A percentile compares a stretch with the other conserved stretches of the same genome.
These are phyloP conservation scores for Pseudonitzschia multistriata DNA, from an alignment of 108 stramenopile genomes.

Conservation along the genomic window DNA sequence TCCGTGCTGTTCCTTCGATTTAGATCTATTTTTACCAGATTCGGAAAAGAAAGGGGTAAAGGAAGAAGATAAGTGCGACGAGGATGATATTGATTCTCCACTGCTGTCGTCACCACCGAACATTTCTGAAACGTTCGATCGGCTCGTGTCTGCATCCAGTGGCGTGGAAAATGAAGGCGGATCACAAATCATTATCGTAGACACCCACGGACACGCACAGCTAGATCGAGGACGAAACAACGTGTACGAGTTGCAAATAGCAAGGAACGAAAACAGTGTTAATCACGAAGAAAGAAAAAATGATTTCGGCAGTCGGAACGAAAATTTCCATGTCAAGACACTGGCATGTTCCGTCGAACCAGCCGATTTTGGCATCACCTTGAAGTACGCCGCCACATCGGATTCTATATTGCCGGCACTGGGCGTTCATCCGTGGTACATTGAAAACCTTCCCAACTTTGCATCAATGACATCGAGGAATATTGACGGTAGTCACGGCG, in stretches of 20 bases:
- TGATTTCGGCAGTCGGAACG: not conserved
- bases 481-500: conserved; percentile 7
- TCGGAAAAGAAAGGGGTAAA: conserved; percentile 21
- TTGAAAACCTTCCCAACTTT: conserved; percentile 31
- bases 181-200: conserved; percentile 44
- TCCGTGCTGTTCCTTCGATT: conserved; percentile 51
- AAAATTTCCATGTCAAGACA: conserved; percentile 26
- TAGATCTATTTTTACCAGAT: conserved; percentile 41
- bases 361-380: conserved; percentile 60
- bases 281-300: not conserved
- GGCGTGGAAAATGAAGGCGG: not conserved
- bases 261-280: not conserved
- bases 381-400: conserved; percentile 51
- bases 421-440: conserved; percentile 85
- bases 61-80: not conserved
- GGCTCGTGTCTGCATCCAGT: conserved; percentile 8
- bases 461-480: not conserved
- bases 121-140: conserved; percentile 15
- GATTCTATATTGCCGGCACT: conserved; percentile 45
- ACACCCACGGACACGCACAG: conserved; percentile 83
- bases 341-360: conserved; percentile 68
- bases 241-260: not conserved
- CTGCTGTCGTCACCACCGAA: not conserved
- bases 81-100: not conserved
- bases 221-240: conserved; percentile 53